phyloP scores from a whole-genome alignment of 345 rosid genomes.

The Euphorbia pulcherrima region DNA sequence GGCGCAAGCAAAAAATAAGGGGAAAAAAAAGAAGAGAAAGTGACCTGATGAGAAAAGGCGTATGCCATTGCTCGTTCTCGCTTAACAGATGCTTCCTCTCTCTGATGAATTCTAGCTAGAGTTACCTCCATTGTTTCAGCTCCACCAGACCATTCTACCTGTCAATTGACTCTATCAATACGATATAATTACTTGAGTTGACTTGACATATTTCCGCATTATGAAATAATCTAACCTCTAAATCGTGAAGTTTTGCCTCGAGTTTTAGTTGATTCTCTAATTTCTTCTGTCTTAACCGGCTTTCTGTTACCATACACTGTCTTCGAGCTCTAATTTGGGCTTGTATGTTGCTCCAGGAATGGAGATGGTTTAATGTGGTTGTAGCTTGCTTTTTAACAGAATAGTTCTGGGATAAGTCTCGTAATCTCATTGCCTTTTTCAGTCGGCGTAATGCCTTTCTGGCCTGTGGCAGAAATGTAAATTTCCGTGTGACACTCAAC shows the following conservation, averaged over 20 bases:
- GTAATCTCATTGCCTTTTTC: slow-evolving; percentile 59
- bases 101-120: slow-evolving; percentile 66
- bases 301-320: slow-evolving; percentile 72
- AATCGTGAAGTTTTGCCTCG: slow-evolving; percentile 82
- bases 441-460: slow-evolving; percentile 60
- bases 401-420: slow-evolving; percentile 37
- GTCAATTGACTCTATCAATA: slow-evolving; percentile 20
- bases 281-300: slow-evolving; percentile 66
- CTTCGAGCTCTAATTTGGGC: slow-evolving; percentile 64
- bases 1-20: background rate
- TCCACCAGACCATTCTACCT: slow-evolving; percentile 96
- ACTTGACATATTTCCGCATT: background rate
- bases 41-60: slow-evolving; percentile 95
- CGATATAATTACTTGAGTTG: background rate
- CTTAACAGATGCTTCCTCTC: slow-evolving; percentile 88
- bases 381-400: slow-evolving; percentile 62
- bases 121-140: slow-evolving; percentile 62
- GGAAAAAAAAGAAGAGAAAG: background rate
- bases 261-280: slow-evolving; percentile 89
- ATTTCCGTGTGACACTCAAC: background rate
- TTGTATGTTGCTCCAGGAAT: slow-evolving; percentile 83
- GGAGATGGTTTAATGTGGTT: slow-evolving; percentile 58
- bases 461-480: slow-evolving; percentile 45
- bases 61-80: slow-evolving; percentile 93
- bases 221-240: slow-evolving; percentile 50